Evolutionary conservation across 2,329 filamentous ascomycete species (phyloP), one percentile per base, ranked within the genome.

Genomic region (Coniella lustricola): DNA sequence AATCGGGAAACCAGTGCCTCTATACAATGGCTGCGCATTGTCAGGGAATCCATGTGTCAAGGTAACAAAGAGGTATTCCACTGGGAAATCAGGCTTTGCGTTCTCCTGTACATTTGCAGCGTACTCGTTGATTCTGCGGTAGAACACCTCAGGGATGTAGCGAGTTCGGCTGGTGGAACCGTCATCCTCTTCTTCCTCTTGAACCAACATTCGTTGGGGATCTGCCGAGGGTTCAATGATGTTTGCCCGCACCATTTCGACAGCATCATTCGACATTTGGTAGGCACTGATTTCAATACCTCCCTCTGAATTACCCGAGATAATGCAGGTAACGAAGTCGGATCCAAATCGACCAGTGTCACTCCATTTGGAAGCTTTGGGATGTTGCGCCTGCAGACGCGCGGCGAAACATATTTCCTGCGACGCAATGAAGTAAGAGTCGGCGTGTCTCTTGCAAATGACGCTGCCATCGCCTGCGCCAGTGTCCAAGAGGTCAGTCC

Each of bases 101-200:
- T 95, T 97, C 66, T 97, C 89, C 64, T 96, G 93, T 7, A 97
- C 93, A 58, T 91, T 95, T 55, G 86, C 88, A 31, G 90, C 90
- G 62, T 98, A 95, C 65, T 98, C 91, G 66, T 98, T 98, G 67
- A 95, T 89, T 57, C 81, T 84, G 53, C 91, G 82, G 70, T 94
- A 98, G 68, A 97, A 98, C 4, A 98, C 91, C 61, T 98, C 93
- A 1, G 93, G 93, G 18, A 98, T 95, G 62, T 98, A 98, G 59
- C 90, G 80, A 20, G 85, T 83, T 48, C 81, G 82, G 63, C 77
- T 84, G 43, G 68, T 73, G 48, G 71, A 81, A 57, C 73, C 81
- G 55, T 90, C 85, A 44, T 90, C 86, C 58, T 96, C 90, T 51
- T 91, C 87, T 62, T 97, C 91, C 20, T 87, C 85, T 53, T 90